Evolutionary conservation across 208 protist species (phyloP).

Genomic region (Leishmania gerbilli): DNA sequence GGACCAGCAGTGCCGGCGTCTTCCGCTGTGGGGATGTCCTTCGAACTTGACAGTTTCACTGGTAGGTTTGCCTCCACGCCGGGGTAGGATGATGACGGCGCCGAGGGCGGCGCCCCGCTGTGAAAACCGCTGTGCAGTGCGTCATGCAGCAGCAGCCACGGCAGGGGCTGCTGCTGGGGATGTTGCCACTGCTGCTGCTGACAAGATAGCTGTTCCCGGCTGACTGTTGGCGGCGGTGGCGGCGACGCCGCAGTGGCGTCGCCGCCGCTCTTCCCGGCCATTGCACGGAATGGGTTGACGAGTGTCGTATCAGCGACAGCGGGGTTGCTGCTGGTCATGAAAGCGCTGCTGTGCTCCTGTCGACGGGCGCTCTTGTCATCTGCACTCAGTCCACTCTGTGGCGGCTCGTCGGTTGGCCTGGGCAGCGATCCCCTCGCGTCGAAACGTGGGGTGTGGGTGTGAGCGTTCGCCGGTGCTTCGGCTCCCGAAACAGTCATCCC

Average conservation of each 20-base stretch:
- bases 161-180: background rate
- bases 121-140: background rate
- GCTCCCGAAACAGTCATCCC: constrained; percentile 4
- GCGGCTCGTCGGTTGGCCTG: constrained; percentile 1
- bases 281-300: background rate
- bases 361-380: background rate
- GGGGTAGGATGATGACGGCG: background rate
- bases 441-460: constrained; percentile 9
- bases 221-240: background rate
- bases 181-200: constrained; percentile 7
- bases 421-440: constrained; percentile 21
- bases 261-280: background rate
- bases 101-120: background rate
- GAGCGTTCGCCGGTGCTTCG: background rate
- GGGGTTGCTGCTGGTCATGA: background rate
- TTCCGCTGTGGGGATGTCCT: background rate
- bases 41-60: background rate
- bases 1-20: background rate
- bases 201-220: background rate
- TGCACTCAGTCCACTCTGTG: background rate
- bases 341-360: background rate
- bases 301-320: background rate
- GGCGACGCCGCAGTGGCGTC: background rate
- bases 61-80: no score
- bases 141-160: background rate